phyloP scores from a whole-genome alignment of 352 stramenopile genomes.

The Pythium rishiriense region DNA sequence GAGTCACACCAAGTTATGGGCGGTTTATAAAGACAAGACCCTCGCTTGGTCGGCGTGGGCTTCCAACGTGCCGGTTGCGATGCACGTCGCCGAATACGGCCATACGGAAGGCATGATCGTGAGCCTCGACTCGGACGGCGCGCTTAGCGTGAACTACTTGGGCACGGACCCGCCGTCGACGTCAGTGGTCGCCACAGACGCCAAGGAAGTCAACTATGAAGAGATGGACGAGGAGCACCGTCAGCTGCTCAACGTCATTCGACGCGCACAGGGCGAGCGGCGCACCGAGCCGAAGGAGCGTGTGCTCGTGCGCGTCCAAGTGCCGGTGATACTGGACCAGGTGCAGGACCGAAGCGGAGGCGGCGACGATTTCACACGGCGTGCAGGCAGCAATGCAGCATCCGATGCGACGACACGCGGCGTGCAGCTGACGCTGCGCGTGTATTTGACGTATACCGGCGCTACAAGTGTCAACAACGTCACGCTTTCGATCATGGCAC shows the following conservation, averaged over 20 bases:
- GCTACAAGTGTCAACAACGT: conserved; percentile 67
- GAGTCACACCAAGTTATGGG: conserved; percentile 73
- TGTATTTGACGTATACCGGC: conserved; percentile 87
- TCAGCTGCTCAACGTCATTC: conserved; percentile 85
- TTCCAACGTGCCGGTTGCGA: conserved; percentile 54
- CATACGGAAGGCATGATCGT: conserved; percentile 82
- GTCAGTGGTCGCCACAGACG: conserved; percentile 58
- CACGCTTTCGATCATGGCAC: conserved; percentile 66
- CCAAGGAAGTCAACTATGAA: conserved; percentile 90
- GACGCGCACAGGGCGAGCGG: conserved; percentile 66
- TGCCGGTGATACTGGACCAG: conserved; percentile 67
- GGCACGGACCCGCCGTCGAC: conserved; percentile 87
- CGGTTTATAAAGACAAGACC: conserved; percentile 74
- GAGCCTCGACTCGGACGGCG: conserved; percentile 70
- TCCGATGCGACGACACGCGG: conserved; percentile 15
- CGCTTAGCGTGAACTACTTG: conserved; percentile 85
- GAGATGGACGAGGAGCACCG: conserved; percentile 91
- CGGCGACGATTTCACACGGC: conserved; percentile 40
- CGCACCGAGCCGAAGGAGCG: conserved; percentile 69
- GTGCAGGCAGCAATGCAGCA: conserved; percentile 16
- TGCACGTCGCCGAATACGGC: conserved; percentile 70
- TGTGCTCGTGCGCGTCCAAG: conserved; percentile 73
- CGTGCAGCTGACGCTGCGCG: conserved; percentile 69
- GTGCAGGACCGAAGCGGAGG: conserved; percentile 32
- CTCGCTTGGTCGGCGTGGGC: conserved; percentile 80